Conservation (phyloP, 192 early-diverging fungal genomes). For the Coemansia sp. region DNA sequence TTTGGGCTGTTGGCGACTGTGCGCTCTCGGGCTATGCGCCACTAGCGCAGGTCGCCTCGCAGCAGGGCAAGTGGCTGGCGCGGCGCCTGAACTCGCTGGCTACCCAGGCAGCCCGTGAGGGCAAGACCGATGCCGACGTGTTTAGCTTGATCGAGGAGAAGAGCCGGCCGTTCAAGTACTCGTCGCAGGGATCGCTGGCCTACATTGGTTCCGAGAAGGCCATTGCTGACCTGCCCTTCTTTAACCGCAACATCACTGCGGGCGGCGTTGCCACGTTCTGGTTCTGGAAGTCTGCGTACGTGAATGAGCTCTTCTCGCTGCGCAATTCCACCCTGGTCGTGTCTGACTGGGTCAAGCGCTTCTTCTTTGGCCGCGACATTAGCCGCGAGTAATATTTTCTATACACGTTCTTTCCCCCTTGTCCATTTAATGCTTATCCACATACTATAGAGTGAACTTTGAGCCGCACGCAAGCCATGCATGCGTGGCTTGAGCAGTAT, state of each 20-base stretch:
- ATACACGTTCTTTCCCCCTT: background rate
- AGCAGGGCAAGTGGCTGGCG: conserved; percentile 87
- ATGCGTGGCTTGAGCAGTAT: background rate
- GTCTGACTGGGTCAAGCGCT: conserved; percentile 91
- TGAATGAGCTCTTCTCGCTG: conserved; percentile 79
- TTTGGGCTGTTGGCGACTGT: conserved; percentile 90
- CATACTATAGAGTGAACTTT: background rate
- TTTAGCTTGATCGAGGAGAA: conserved; percentile 28
- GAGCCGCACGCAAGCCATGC: background rate
- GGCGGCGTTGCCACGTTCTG: conserved; percentile 71
- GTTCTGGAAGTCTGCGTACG: conserved; percentile 75
- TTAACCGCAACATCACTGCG: conserved; percentile 62
- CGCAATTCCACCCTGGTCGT: conserved; percentile 80
- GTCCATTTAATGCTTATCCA: background rate
- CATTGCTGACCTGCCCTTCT: conserved; percentile 88
- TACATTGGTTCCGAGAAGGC: conserved; percentile 95
- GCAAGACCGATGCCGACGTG: conserved; percentile 17
- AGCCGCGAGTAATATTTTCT: conserved; percentile 69
- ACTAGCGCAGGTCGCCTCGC: conserved; percentile 86
- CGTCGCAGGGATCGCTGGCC: conserved; percentile 82
- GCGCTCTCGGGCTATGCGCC: conserved; percentile 73
- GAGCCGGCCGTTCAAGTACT: conserved; percentile 71
- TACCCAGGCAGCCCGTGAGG: background rate
- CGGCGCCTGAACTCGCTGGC: conserved; percentile 58
- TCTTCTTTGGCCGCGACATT: conserved; percentile 88